These are phyloP conservation scores for Conoideocrella luteorostrata DNA, from an alignment of 2,329 filamentous ascomycete species.

Conservation along the genomic window DNA sequence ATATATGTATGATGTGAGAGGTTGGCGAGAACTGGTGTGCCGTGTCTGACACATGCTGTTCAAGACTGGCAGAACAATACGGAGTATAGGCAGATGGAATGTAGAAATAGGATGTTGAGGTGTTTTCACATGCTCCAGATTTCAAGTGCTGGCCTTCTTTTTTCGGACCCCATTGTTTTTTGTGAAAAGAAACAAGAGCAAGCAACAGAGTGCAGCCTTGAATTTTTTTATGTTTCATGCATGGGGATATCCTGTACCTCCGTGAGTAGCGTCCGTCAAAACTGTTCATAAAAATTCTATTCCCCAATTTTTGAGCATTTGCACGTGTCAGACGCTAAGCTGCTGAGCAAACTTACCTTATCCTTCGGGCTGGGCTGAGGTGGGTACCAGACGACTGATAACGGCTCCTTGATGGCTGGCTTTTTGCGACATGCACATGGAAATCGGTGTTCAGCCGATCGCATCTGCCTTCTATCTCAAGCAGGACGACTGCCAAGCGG, in stretches of 20 bases:
- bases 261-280: neutral
- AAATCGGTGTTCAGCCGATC: no score
- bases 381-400: conserved; percentile 3
- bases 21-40: conserved; percentile 3
- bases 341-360: conserved; percentile 5
- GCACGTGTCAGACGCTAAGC: conserved; percentile 3
- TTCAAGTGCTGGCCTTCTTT: no score
- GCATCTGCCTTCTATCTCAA: no score
- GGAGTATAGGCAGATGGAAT: neutral
- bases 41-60: conserved; percentile 2
- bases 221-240: no score
- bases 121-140: no score
- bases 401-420: neutral
- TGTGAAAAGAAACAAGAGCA: no score
- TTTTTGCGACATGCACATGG: conserved; percentile 1
- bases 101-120: no score
- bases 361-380: conserved; percentile 4
- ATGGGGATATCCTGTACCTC: no score
- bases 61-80: neutral
- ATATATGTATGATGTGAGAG: neutral
- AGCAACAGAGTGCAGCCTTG: no score
- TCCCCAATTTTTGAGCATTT: neutral
- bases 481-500: no score
- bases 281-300: neutral
- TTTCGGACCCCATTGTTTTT: no score